These are phyloP conservation scores for Hemisphaericaspora xylofermentans DNA, from an alignment of 1,139 yeast genomes.

Conservation along the genomic window DNA sequence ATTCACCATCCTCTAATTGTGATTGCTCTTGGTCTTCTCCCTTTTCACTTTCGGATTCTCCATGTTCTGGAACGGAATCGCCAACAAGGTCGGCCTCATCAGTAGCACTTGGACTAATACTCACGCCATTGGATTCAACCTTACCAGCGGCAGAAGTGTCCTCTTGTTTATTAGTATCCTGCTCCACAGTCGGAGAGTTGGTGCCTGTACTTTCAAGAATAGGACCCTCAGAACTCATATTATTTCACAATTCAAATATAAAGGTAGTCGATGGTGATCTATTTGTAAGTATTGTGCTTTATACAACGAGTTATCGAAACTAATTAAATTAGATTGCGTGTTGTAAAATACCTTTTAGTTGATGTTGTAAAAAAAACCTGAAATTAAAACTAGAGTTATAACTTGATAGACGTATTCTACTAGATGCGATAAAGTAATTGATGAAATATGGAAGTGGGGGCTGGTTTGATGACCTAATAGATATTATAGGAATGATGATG, in stretches of 20 bases:
- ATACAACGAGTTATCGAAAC: no score
- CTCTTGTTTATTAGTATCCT: background rate
- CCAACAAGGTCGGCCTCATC: background rate
- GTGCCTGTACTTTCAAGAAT: background rate
- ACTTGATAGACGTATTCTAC: background rate
- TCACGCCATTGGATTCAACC: background rate
- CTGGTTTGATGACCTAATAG: background rate
- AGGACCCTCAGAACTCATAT: slow-evolving; percentile 3
- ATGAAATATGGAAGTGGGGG: background rate
- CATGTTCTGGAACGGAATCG: slow-evolving; percentile 3
- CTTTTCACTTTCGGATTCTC: slow-evolving; percentile 1
- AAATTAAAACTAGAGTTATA: background rate
- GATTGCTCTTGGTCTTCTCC: slow-evolving; percentile 6
- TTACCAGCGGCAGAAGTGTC: background rate
- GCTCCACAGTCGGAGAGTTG: background rate
- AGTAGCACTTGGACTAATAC: background rate
- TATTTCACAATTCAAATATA: background rate
- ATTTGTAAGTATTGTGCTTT: no score
- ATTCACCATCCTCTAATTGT: slow-evolving; percentile 5
- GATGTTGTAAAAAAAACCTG: background rate
- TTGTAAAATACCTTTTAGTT: background rate
- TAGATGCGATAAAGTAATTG: background rate
- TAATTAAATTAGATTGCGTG: background rate
- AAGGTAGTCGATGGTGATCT: slow-evolving; percentile 1
- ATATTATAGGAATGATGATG: background rate